Base-by-base conservation (phyloP, 345 rosid species). In the Acer saccharum region DNA sequence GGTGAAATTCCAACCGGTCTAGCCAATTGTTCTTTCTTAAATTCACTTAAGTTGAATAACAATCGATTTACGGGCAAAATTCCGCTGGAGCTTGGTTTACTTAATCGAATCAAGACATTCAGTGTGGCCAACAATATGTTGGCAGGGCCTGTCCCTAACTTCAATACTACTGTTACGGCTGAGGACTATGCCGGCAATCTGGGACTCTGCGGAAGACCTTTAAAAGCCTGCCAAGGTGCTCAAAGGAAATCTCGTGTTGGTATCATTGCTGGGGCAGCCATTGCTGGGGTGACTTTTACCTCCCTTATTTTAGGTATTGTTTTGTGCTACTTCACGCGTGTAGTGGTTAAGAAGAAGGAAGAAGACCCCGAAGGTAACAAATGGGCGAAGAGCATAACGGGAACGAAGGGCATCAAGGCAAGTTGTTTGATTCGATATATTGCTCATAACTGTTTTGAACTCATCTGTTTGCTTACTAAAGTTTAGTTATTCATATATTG, bases 1-100 rank as follows among this genome's bases (percentile, higher is more conserved):
- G 87, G 83, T n/a, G 58, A 73, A n/a, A 84, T 81, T 75, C 87
- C 87, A 11, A 0, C 52, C 0, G 10, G 11, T n/a, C 64, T 79
- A 60, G 79, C 76, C 10, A 62, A 82, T 52, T 70, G 77, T 25
- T 7, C 48, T 7, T 54, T 14, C 48, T 23, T 84, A 21, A 84
- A 77, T 72, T 11, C 35, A 1, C 81, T 84, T 11, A 79, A 52
- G 7, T 75, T 82, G 1, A 70, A 66, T 20, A 16, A 75, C 66
- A 84, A 82, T 52, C 48, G 39, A 69, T 71, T 84, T 10, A 65
- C 65, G 0, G 83, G 87, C 16, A 39, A n/a, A 12, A 84, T 84
- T 52, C 83, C 85, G 0, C 23, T 4, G 16, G 14, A 63, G 69
- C 55, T 82, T 14, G 78, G 76, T 6, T 3, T 0, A 0, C 78